Base-by-base conservation (phyloP, 257 asterid genomes). In the Thymus quinquecostatus region DNA sequence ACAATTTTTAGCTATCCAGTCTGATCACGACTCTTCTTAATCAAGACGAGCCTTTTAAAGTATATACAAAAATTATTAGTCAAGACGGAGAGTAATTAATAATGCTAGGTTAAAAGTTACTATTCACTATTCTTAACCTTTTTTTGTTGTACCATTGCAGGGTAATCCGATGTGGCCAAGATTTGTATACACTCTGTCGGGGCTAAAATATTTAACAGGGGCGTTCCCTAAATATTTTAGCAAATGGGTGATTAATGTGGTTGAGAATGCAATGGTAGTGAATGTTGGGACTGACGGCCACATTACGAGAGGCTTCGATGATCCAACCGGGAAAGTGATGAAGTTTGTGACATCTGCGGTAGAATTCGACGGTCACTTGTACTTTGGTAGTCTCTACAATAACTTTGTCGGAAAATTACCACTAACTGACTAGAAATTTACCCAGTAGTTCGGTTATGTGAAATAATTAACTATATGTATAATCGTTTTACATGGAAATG, bases 311-410 rank as follows among this genome's bases (percentile, higher is more conserved):
- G 78, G 87, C 1, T 82, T 87, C 10, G 87, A 82, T 50, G 97
- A 89, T 79, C 96, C 96, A 6, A 81, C 82, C 0, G 94, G 94
- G 41, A 76, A 86, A 29, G 86, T 83, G 43, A 81, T 87, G 84
- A 75, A 74, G 21, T 81, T 85, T 28, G 89, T 89, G 32, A 89
- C 96, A 47, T 85, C 93, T 68, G 96, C 81, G 0, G 65, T 92
- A 4, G 97, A 89, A 80, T 86, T 81, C 60, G 89, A 92, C 8
- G 88, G 73, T 12, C 82, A 86, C 79, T 58, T 91, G 2, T 91
- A 91, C 69, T 73, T 89, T 69, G 96, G 92, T 62, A 87, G 68
- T 69, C 91, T 92, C 47, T 74, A 74, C n/a, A 76, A 74, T 10
- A 75, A 85, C 66, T 92, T 82, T 77, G 57, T 92, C 1, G 96